Base-by-base conservation (phyloP, 192 early-diverging fungal genomes). In the Backusella tarrabulga region DNA sequence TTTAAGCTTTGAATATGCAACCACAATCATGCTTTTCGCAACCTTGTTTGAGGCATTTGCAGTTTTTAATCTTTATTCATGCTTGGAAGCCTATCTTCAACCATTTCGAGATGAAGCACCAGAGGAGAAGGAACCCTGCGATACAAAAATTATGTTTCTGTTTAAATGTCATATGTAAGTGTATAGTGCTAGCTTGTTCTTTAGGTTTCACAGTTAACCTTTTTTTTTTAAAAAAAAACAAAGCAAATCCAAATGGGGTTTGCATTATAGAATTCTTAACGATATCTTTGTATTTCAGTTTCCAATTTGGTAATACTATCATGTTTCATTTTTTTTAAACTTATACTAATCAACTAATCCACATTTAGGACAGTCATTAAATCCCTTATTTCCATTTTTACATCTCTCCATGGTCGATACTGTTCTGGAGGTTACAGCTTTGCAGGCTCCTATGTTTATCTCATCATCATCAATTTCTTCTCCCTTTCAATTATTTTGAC, bases 21-120 rank as follows among this genome's bases (percentile, higher is more conserved):
- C 77, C 9, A 79, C 78, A 19, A 83, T 83, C 50, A 66, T 76
- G 34, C 79, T 83, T 74, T 83, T 83, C 34, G 82, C 78, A 17
- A 69, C 72, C 15, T 34, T 83, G 14, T 83, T 83, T 36, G 82
- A 79, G 46, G 68, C 82, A 19, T 77, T 83, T 70, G 82, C 82
- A 5, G 82, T 83, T n/a, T 83, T 68, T 66, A 83, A 83, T 66
- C 68, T 83, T 6, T 83, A 75, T 69, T 40, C 68, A 9, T 74
- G 75, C n/a, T 41, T 83, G 7, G 75, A 83, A 71, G 70, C 82
- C 14, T 80, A 80, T 73, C 67, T 83, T 68, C 29, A 66, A 21
- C 82, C 82, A 36, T 83, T 46, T 34, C 71, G 78, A 69, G 71
- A 80, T 6, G 68, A 83, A 60, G 76, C 75, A 6, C 46, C 29